Evolutionary conservation across 352 stramenopile species (phyloP).

Genomic region (Globisporangium carolinianum): DNA sequence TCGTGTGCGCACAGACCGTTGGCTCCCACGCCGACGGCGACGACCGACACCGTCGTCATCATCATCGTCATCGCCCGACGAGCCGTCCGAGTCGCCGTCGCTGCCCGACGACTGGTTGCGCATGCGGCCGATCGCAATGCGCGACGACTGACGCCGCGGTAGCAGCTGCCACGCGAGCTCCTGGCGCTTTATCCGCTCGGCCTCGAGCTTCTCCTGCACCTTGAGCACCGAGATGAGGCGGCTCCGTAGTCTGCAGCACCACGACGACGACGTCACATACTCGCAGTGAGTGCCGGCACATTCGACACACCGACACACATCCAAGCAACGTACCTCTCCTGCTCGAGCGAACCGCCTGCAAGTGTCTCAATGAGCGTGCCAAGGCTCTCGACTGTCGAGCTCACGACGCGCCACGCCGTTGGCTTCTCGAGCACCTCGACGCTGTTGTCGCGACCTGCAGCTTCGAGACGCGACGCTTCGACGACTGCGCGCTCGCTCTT

Average conservation of each 20-base stretch:
- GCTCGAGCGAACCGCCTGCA: conserved; percentile 58
- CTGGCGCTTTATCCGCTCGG: conserved; percentile 56
- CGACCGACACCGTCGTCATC: conserved; percentile 3
- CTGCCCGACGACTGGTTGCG: conserved; percentile 45
- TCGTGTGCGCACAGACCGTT: conserved; percentile 7
- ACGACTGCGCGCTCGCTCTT: conserved; percentile 50
- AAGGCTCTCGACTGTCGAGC: conserved; percentile 60
- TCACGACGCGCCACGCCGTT: conserved; percentile 61
- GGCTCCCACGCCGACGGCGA: not conserved
- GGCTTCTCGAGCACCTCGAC: conserved; percentile 34
- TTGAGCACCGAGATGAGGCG: conserved; percentile 77
- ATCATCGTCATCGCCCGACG: conserved; percentile 20
- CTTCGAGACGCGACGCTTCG: conserved; percentile 46
- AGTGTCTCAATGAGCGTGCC: conserved; percentile 45
- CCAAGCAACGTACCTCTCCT: conserved; percentile 36
- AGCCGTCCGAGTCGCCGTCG: conserved; percentile 30
- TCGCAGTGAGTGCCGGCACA: not conserved
- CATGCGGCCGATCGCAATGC: conserved; percentile 75
- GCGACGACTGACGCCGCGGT: conserved; percentile 74
- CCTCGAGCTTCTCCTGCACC: conserved; percentile 60
- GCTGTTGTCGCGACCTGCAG: conserved; percentile 19
- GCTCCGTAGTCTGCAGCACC: conserved; percentile 38
- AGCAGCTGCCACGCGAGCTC: conserved; percentile 72
- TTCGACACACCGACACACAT: not conserved
- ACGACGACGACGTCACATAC: not conserved